Evolutionary conservation across 352 stramenopile species (phyloP).

Genomic region (Pythium utonaiense): DNA sequence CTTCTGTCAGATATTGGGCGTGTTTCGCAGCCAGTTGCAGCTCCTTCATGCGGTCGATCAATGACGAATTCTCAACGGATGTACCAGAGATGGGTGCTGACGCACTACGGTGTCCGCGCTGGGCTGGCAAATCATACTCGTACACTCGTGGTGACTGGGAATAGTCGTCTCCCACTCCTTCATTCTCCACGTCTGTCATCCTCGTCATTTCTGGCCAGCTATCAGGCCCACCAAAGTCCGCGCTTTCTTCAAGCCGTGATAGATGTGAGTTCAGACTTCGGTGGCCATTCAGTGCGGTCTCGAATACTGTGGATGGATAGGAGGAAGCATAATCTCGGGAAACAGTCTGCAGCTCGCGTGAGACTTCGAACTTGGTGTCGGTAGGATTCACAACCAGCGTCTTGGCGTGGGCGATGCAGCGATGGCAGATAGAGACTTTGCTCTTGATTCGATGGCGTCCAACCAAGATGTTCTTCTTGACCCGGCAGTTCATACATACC

Average conservation of each 20-base stretch:
- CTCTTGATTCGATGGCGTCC: constrained; percentile 15
- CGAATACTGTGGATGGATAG: not conserved
- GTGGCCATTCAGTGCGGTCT: too few relatives aligned
- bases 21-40: not conserved
- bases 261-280: too few relatives aligned
- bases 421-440: constrained; percentile 34
- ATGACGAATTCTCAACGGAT: not conserved
- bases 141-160: too few relatives aligned
- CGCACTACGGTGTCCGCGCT: too few relatives aligned
- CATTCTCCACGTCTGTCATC: too few relatives aligned
- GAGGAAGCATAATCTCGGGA: not conserved
- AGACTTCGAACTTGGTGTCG: constrained; percentile 19
- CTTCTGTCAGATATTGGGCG: not conserved
- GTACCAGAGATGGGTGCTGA: not conserved
- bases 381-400: constrained; percentile 25
- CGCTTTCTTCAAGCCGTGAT: too few relatives aligned
- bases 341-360: not conserved
- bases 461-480: constrained; percentile 47
- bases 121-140: not conserved
- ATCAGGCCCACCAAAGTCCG: too few relatives aligned
- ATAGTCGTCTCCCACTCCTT: too few relatives aligned
- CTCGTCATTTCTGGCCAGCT: too few relatives aligned
- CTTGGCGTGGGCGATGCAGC: constrained; percentile 34
- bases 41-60: not conserved
- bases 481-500: constrained; percentile 42